Conservation (phyloP, 1,284 basidiomycete genomes). For the Boletus albobrunnescens region DNA sequence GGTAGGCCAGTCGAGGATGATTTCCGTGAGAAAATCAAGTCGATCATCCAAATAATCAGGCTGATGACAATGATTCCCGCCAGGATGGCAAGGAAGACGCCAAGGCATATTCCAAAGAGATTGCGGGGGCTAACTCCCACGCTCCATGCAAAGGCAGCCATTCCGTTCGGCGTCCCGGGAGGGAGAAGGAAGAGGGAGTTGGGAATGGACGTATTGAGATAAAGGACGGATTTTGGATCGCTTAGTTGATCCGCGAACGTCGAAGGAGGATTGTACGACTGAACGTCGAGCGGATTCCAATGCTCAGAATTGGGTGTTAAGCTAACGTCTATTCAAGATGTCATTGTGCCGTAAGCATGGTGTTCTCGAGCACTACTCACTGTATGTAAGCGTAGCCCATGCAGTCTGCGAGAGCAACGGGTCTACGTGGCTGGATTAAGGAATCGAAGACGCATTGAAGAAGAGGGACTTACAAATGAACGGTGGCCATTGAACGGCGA, state of each 20-base stretch:
- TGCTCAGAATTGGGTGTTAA: constrained; percentile 48
- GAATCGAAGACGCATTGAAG: constrained; percentile 1
- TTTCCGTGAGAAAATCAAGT: constrained; percentile 47
- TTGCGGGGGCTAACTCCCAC: constrained; percentile 80
- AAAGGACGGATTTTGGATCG: constrained; percentile 72
- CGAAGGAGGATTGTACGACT: constrained; percentile 59
- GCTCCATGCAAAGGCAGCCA: constrained; percentile 61
- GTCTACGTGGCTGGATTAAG: constrained; percentile 47
- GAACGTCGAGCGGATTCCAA: constrained; percentile 63
- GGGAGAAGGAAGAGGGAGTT: constrained; percentile 76
- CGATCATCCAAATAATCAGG: constrained; percentile 67
- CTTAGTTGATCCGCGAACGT: constrained; percentile 68
- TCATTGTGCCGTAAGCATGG: constrained; percentile 8
- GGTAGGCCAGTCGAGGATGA: constrained; percentile 25
- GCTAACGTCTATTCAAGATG: constrained; percentile 60
- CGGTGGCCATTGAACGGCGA: constrained; percentile 90
- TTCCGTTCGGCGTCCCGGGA: constrained; percentile 53
- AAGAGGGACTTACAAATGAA: constrained; percentile 73
- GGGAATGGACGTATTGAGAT: constrained; percentile 62
- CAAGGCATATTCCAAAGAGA: constrained; percentile 80
- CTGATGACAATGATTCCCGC: constrained; percentile 70
- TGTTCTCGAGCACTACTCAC: constrained; percentile 43
- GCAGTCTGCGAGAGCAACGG: constrained; percentile 81
- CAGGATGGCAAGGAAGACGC: constrained; percentile 79
- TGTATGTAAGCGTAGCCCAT: constrained; percentile 86